These are phyloP conservation scores for Hygrocybe coccinea DNA, from an alignment of 768 basidiomycete species.

Conservation along the genomic window DNA sequence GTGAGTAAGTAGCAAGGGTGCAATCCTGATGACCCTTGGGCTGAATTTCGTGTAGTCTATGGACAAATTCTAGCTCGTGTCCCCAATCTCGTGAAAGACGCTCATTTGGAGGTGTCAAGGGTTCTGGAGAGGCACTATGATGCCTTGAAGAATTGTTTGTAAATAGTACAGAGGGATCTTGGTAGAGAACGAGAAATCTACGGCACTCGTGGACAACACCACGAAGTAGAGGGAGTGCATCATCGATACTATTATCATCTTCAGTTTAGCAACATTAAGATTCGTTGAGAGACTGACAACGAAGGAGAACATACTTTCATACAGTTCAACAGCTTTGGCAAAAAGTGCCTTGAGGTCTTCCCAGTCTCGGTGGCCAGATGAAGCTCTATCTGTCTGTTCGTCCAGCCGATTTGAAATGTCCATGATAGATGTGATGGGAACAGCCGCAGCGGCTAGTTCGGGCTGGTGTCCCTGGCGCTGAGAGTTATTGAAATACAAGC, in stretches of 20 bases:
- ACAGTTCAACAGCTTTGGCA: conserved; percentile 49
- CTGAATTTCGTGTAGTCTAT: not conserved
- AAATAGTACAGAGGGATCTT: conserved; percentile 55
- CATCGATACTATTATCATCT: conserved; percentile 30
- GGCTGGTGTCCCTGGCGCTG: too few relatives aligned
- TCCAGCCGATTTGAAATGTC: conserved; percentile 26
- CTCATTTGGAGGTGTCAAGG: conserved; percentile 15
- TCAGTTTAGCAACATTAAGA: conserved; percentile 30
- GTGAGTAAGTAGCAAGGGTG: not conserved
- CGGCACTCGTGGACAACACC: conserved; percentile 66
- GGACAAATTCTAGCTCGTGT: not conserved
- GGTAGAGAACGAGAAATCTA: conserved; percentile 50
- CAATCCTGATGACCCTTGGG: not conserved
- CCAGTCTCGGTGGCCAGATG: conserved; percentile 52
- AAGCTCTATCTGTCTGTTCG: not conserved
- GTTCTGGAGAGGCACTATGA: conserved; percentile 15
- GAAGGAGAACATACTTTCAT: conserved; percentile 44
- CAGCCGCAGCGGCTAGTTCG: too few relatives aligned
- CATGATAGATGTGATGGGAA: conserved; percentile 31
- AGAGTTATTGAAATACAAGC: too few relatives aligned
- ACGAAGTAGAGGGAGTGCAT: conserved; percentile 52
- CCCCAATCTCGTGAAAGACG: conserved; percentile 14
- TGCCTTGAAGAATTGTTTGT: conserved; percentile 15
- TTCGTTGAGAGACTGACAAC: not conserved
- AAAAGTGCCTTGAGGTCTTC: conserved; percentile 63